Evolutionary conservation across 371 early-diverging fungal genomes (phyloP), one percentile per base, ranked within the genome.

Genomic region (Parasitella parasitica): DNA sequence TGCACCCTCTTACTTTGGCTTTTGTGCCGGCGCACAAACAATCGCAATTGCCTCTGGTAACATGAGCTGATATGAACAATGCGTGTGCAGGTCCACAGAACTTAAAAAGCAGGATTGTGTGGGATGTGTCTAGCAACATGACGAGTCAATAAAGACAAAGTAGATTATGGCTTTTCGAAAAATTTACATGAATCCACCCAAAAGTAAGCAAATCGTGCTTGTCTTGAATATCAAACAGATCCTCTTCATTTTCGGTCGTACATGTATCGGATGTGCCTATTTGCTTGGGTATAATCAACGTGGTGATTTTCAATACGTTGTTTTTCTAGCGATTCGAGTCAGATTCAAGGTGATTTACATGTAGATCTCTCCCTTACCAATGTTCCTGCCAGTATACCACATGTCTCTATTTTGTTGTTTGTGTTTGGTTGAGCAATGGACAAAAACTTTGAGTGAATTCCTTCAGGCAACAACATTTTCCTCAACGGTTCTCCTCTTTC

Each of bases 21-120:
- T 74, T 53, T 91, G 80, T 37, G 78, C 82, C 1, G 96, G 96
- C 2, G 95, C 81, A 59, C 94, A 89, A 4, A 96, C 97, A 61
- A 96, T 93, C 11, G 97, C 96, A 50, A 96, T 91, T 24, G 97
- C 96, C 66, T 96, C 97, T 9, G 96, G 94, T 1, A 96, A 77
- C 90, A 94, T 92, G 36, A 94, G 71, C 75, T 96, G 97, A 72
- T 94, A 96, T 1, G 94, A 89, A 59, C 88, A 93, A 59, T 96
- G 97, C 2, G 96, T 96, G 72, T 96, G 97, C 52, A 96, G 69
- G 67, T 96, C 97, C 11, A 96, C 85, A 0, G 94, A 94, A 66
- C 91, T 90, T 84, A 96, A 81, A 67, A 96, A 96, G 66, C 97
- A 96, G 0, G 94, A 89, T 76, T 96, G 96, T 6, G 93, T 88